Evolutionary conservation across 2,329 filamentous ascomycete species (phyloP), one percentile per base, ranked within the genome.

Genomic region (Ophiostoma ulmi): DNA sequence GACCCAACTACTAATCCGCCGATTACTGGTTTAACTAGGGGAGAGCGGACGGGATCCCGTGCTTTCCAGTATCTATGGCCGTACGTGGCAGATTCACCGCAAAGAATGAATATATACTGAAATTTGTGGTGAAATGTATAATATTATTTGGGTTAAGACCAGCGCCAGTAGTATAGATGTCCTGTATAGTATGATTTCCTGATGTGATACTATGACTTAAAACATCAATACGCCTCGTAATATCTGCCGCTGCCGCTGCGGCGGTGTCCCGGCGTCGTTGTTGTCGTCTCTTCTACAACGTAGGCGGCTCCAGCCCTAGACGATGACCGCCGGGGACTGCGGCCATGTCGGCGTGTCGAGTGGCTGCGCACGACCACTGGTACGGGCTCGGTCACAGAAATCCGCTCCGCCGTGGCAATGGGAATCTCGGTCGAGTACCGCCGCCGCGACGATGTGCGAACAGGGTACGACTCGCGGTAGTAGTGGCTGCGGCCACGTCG

Each of bases 401-500:
- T 26, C 7, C 52, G 52, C 52, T 58, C 52, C 5, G 52, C 22
- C 13, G 52, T 58, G n/a, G 52, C 22, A 58, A 58, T 58, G 10
- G 52, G 52, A 11, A 58, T 26, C 6, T 58, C 52, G n/a, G 52
- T 13, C 52, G 52, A 58, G 52, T 31, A 58, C 52, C 52, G 52
- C 17, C 48, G 48, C 10, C 52, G 52, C n/a, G 52, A 58, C 10
- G n/a, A 58, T 26, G 52, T 26, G n/a, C 52, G 52, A 11, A 58
- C 52, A 5, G 52, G 52, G 52, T 58, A 58, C 52, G 52, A 58
- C 22, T 58, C n/a, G n/a, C 52, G 52, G 52, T 58, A 58, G 52
- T 58, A 58, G n/a, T 58, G 52, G 52, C 52, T 58, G 52, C 52
- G 52, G 22, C 52, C n/a, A 5, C 52, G 52, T 8, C 52, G 52